A percentile compares a stretch with the other conserved stretches of the same genome.
phyloP scores from a whole-genome alignment of 257 asterid species.

The Oldenlandia corymbosa region DNA sequence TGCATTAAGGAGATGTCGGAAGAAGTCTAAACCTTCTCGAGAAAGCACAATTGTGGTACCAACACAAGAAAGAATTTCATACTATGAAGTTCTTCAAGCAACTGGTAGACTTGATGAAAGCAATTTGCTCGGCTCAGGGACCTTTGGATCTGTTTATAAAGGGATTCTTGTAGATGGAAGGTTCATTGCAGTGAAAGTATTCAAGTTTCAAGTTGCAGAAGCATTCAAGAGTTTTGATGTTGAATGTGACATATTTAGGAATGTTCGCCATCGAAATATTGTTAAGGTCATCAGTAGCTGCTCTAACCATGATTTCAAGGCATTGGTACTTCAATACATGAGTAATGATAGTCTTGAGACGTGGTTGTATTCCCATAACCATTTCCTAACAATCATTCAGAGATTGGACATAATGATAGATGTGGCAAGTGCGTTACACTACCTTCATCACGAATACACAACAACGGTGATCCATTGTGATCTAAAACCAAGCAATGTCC shows the following conservation, averaged over 20 bases:
- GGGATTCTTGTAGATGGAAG: slow-evolving; percentile 13
- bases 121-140: neutral
- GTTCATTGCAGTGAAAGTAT: slow-evolving; percentile 25
- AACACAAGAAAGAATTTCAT: neutral
- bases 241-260: slow-evolving; percentile 28
- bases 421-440: slow-evolving; percentile 29
- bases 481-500: neutral
- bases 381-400: too few species aligned
- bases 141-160: slow-evolving; percentile 2
- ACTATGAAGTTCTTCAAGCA: neutral
- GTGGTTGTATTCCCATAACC: too few species aligned
- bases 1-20: neutral
- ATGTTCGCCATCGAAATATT: slow-evolving; percentile 34
- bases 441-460: slow-evolving; percentile 30
- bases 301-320: slow-evolving; percentile 28
- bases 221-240: slow-evolving; percentile 21
- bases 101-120: neutral
- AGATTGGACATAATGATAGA: slow-evolving; percentile 2
- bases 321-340: slow-evolving; percentile 31
- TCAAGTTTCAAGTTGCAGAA: slow-evolving; percentile 19
- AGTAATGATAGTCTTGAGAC: slow-evolving; percentile 25
- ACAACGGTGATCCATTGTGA: slow-evolving; percentile 31
- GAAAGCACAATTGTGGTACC: neutral
- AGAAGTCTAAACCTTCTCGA: neutral
- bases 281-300: slow-evolving; percentile 27